Base-by-base conservation (phyloP, 2,329 filamentous ascomycete genomes). In the Aschersonia sp. region DNA sequence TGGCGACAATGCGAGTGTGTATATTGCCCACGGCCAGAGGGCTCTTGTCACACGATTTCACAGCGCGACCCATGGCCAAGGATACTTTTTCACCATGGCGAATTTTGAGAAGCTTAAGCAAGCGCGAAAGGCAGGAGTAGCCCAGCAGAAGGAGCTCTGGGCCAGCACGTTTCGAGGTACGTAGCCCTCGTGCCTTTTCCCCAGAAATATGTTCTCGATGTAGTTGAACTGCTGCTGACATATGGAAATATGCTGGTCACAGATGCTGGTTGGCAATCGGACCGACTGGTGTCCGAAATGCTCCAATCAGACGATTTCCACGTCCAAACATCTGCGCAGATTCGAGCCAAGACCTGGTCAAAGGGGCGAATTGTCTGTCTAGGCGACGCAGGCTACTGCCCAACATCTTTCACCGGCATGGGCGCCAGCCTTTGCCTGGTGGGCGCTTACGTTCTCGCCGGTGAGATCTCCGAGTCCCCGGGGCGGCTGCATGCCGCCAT, bases 381-480 rank as follows among this genome's bases (percentile, higher is more conserved):
- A 0, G 74, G 73, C 4, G 74, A 78, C 50, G 69, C 74, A n/a
- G 72, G 60, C 2, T 70, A 70, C 52, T 67, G 64, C 30, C 69
- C 71, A 0, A 69, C 69, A 0, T 65, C 67, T 3, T 52, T 69
- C 5, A 70, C 69, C 0, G 74, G 74, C 0, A 67, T 72, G 61
- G 73, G 73, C 12, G 74, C 71, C 2, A 67, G 64, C 3, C 52
- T 66, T 3, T 68, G 68, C 2, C 51, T 77, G 30, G 55, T 67
- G 1, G 67, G 68, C 2, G 74, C 71, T 1, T 76, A 76, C 52
- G 60, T 73, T 0, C 63, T 78, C 1, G 74, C 73, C 1, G 47
- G 47, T 3, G 47, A 48, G 30, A 48, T 48, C 4, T 20, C 43
- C 2, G 7, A 12, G 43, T 31, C 10, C 9, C 47, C 47, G 5